Base-by-base conservation (phyloP, 169 alveolate species). In the Babesia bigemina region DNA sequence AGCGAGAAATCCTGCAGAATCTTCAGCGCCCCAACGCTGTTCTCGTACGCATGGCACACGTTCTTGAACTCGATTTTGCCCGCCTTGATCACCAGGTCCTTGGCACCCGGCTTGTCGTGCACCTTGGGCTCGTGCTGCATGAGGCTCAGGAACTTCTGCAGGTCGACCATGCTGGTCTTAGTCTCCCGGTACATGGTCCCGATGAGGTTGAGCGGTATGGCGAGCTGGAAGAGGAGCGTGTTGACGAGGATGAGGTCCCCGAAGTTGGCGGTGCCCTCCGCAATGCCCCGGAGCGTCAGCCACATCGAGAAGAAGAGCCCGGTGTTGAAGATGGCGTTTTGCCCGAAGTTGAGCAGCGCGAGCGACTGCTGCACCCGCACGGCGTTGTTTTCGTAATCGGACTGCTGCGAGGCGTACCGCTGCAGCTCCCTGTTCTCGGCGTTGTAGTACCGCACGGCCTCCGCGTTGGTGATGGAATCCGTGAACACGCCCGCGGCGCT, bases 401-500 rank as follows among this genome's bases (percentile, higher is more conserved):
- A 65, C 61, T 86, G 94, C 44, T 84, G 91, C 52, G 70, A 57
- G 29, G 88, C 55, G 72, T 86, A 90, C 59, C 89, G 71, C 36
- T 72, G 66, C 39, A 90, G 78, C 72, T 90, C 94, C 58, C 84
- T 83, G 26, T 53, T 76, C 71, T 86, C 91, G 42, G 91, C 75
- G 49, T 89, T 90, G 65, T 86, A 86, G 74, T 86, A 86, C 57
- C 91, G 77, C 36, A 90, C 94, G 42, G 92, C 93, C 71, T 92
- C 96, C 0, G 93, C 91, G 74, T 92, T 92, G 26, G 91, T 91
- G 45, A 92, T 83, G 26, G 94, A 91, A 53, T 92, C 96, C 53
- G 88, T 63, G 63, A 92, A 86, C 28, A 92, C 83, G 9, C 94
- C 94, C 28, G 88, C 86, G 3, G 96, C 86, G 49, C 82, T 88